A percentile compares a stretch with the other conserved stretches of the same genome.
These are phyloP conservation scores for Pythium brachiatum DNA, from an alignment of 352 stramenopile species.

Conservation along the genomic window DNA sequence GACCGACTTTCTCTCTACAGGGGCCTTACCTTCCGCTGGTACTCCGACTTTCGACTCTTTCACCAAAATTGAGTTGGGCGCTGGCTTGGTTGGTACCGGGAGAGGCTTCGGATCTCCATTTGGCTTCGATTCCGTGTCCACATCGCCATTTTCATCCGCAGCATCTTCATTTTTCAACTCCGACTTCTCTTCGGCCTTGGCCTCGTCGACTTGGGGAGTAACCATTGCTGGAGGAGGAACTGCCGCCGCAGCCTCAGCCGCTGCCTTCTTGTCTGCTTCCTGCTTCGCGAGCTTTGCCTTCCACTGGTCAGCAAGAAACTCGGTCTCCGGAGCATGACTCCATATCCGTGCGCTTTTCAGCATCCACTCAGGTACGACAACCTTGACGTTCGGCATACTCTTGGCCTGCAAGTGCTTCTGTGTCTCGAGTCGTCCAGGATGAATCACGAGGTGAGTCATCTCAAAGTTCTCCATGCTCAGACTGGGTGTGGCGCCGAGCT, in stretches of 20 bases:
- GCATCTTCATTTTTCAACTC: not conserved
- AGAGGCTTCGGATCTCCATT: not conserved
- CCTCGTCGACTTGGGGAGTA: not conserved
- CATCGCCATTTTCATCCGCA: not conserved
- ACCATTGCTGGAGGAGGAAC: conserved; percentile 4
- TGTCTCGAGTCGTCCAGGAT: conserved; percentile 72
- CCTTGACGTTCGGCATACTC: conserved; percentile 48
- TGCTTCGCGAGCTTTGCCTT: conserved; percentile 38
- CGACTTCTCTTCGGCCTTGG: not conserved
- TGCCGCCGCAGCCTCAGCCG: conserved; percentile 3
- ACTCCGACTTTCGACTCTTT: conserved; percentile 23
- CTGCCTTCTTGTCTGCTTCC: conserved; percentile 6
- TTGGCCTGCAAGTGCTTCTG: conserved; percentile 81
- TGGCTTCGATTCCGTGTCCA: conserved; percentile 1
- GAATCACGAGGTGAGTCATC: conserved; percentile 83
- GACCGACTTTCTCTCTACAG: conserved; percentile 50
- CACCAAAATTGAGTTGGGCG: conserved; percentile 17
- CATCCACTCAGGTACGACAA: conserved; percentile 81
- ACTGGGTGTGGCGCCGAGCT: conserved; percentile 66
- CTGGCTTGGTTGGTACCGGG: conserved; percentile 1
- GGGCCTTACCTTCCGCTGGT: conserved; percentile 9
- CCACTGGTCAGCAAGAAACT: conserved; percentile 70
- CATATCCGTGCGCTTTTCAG: conserved; percentile 75
- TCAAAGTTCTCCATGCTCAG: conserved; percentile 71
- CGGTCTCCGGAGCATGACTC: conserved; percentile 51